A percentile compares a stretch with the other conserved stretches of the same genome.
Conservation (phyloP, 2,329 filamentous ascomycete species). For the Aspergillus carbonarius region DNA sequence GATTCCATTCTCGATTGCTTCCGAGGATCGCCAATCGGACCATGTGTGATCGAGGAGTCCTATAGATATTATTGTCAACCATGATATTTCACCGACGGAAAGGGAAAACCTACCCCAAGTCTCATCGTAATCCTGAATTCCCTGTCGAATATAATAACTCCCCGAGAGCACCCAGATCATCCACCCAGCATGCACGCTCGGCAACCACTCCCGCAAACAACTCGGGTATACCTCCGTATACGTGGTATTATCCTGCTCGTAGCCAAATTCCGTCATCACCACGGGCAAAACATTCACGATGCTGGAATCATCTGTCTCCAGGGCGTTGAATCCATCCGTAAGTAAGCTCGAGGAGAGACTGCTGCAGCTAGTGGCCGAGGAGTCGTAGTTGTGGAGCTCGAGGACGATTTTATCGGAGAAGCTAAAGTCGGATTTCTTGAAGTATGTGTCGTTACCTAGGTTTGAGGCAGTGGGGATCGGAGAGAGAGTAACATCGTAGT, state of each 20-base stretch:
- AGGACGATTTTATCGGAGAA: constrained; percentile 49
- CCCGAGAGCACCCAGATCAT: constrained; percentile 60
- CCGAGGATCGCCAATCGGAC: constrained; percentile 48
- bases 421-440: constrained; percentile 38
- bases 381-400: constrained; percentile 52
- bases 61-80: constrained; percentile 7
- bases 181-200: constrained; percentile 54
- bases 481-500: constrained; percentile 45
- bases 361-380: constrained; percentile 37
- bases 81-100: neutral
- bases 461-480: constrained; percentile 37
- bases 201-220: constrained; percentile 54
- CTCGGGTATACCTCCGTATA: constrained; percentile 53
- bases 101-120: constrained; percentile 43
- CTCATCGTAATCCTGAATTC: constrained; percentile 58
- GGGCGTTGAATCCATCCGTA: constrained; percentile 44
- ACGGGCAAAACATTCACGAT: constrained; percentile 42
- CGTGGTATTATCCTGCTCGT: constrained; percentile 49
- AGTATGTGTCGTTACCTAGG: constrained; percentile 38
- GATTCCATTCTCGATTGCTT: constrained; percentile 18
- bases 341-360: constrained; percentile 37
- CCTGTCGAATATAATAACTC: constrained; percentile 58
- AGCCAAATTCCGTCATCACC: constrained; percentile 48
- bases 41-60: constrained; percentile 57
- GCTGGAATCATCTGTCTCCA: constrained; percentile 28